Percentiles rank a stretch among this genome's conserved stretches.
phyloP scores from a whole-genome alignment of 1,284 basidiomycete species.

The Malassezia equina region DNA sequence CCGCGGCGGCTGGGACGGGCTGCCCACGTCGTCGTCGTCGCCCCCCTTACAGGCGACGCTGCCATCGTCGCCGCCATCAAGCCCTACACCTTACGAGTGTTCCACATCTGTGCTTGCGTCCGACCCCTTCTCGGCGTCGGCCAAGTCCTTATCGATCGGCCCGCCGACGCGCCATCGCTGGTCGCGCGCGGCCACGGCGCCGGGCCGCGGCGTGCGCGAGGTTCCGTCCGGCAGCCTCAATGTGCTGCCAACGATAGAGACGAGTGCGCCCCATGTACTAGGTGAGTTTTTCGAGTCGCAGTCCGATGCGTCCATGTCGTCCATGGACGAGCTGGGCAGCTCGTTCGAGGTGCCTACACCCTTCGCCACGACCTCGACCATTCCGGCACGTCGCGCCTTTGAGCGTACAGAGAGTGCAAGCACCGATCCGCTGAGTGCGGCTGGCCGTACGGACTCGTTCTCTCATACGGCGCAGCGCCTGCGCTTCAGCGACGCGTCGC shows the following conservation, averaged over 20 bases:
- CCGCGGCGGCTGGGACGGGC: slow-evolving; percentile 2
- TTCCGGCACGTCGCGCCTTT: slow-evolving; percentile 5
- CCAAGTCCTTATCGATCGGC: slow-evolving; percentile 7
- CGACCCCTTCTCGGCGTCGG: slow-evolving; percentile 15
- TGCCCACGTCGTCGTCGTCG: slow-evolving; percentile 8
- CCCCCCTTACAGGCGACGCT: not conserved
- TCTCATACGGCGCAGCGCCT: slow-evolving; percentile 3
- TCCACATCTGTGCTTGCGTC: not conserved
- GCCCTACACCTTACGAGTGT: slow-evolving; percentile 4
- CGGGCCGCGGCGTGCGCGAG: not conserved
- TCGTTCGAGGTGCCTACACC: slow-evolving; percentile 7
- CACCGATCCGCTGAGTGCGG: slow-evolving; percentile 21
- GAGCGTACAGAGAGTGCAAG: slow-evolving; percentile 17
- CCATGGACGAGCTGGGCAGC: slow-evolving; percentile 6
- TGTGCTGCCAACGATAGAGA: not conserved
- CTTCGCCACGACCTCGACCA: not conserved
- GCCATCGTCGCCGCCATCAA: slow-evolving; percentile 16
- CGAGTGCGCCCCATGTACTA: not conserved
- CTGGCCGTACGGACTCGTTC: not conserved
- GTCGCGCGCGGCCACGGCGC: slow-evolving; percentile 8
- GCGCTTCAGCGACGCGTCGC: slow-evolving; percentile 15
- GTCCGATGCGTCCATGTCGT: slow-evolving; percentile 5
- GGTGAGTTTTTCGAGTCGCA: slow-evolving; percentile 13
- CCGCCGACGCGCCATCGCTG: not conserved
- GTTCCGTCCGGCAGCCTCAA: not conserved